These are phyloP conservation scores for Daedalea quercina DNA, from an alignment of 768 basidiomycete species.

Conservation along the genomic window DNA sequence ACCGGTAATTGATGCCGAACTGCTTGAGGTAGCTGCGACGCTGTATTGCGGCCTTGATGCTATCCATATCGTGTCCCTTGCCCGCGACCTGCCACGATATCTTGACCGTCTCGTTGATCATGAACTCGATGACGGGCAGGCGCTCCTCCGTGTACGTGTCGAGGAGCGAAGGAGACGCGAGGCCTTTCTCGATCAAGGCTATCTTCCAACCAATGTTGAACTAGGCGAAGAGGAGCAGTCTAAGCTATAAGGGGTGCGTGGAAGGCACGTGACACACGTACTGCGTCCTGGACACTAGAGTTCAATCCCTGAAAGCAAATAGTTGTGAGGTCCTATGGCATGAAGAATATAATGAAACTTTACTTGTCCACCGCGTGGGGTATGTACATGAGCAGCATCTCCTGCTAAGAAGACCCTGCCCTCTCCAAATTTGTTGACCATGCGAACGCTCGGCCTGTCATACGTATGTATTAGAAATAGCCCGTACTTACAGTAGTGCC, in stretches of 20 bases:
- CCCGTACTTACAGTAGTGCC: too few species aligned
- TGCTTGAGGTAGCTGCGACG: slow-evolving; percentile 22
- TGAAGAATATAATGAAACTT: not conserved
- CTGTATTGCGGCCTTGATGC: not conserved
- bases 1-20: slow-evolving; percentile 48
- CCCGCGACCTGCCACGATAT: slow-evolving; percentile 2
- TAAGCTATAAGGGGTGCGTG: not conserved
- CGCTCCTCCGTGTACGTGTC: slow-evolving; percentile 19
- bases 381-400: slow-evolving; percentile 43
- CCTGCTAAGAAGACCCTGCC: slow-evolving; percentile 41
- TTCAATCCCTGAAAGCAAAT: not conserved
- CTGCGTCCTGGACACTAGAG: not conserved
- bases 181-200: slow-evolving; percentile 21
- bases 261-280: not conserved
- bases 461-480: slow-evolving; percentile 8
- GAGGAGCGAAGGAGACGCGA: slow-evolving; percentile 19
- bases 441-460: slow-evolving; percentile 39
- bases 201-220: not conserved
- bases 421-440: slow-evolving; percentile 34
- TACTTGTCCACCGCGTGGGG: slow-evolving; percentile 29
- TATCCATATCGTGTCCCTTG: not conserved
- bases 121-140: slow-evolving; percentile 20
- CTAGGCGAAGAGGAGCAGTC: too few species aligned
- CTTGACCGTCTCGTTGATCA: slow-evolving; percentile 18
- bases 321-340: not conserved